Conservation (phyloP, 2,329 filamentous ascomycete genomes). For the Periconia sp. region DNA sequence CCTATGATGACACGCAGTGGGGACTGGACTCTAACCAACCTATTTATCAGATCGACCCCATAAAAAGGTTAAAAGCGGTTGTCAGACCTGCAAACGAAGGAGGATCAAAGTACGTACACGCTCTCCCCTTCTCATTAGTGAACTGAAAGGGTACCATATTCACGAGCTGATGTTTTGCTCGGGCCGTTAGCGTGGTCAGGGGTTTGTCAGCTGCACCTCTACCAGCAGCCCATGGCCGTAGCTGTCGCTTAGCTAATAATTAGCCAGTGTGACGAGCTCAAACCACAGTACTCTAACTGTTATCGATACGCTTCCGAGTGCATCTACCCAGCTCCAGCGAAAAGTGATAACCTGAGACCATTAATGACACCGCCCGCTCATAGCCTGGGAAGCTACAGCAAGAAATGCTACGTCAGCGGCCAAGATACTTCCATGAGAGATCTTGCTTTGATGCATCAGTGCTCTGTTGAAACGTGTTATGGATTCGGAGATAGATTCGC, state of each 20-base stretch:
- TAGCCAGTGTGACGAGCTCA: constrained; percentile 24
- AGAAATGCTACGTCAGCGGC: constrained; percentile 5
- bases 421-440: constrained; percentile 8
- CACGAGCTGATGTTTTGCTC: too few species aligned
- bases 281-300: constrained; percentile 24
- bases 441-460: constrained; percentile 23
- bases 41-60: constrained; percentile 22
- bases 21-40: neutral
- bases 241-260: neutral
- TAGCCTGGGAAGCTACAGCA: constrained; percentile 12
- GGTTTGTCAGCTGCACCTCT: neutral
- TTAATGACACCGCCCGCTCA: constrained; percentile 6
- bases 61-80: constrained; percentile 21
- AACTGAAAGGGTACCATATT: too few species aligned
- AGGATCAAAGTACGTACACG: constrained; percentile 17
- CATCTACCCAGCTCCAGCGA: constrained; percentile 16
- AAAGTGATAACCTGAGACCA: constrained; percentile 7
- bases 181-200: neutral
- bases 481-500: constrained; percentile 19
- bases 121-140: too few species aligned
- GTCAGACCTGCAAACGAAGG: constrained; percentile 18
- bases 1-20: too few species aligned
- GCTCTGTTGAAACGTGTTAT: constrained; percentile 20
- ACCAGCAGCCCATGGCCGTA: neutral
- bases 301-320: constrained; percentile 19